Evolutionary conservation across 805 yeast species (phyloP), one percentile per base, ranked within the genome.

Genomic region (Wickerhamiella galacta): DNA sequence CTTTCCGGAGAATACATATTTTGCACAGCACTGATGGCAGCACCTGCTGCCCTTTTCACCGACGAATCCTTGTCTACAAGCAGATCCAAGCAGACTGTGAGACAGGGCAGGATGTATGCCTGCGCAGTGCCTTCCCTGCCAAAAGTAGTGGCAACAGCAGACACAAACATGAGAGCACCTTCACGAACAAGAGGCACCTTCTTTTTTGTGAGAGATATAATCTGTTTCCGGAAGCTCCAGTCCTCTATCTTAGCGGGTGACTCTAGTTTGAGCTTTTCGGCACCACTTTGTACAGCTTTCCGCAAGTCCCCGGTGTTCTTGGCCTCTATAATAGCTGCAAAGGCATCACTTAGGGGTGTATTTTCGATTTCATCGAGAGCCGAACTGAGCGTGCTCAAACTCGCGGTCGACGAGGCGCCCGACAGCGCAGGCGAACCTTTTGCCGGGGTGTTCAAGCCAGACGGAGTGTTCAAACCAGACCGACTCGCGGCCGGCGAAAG

Each of bases 11-110:
- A 83, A 60, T 68, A 77, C 40, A 70, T 58, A 6, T 74, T 75
- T 45, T 72, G 68, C 25, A 83, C 57, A 12, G 81, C 57, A 47
- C 79, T 90, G 27, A 72, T 58, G 8, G 93, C 75, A 28, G 70
- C 60, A 53, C 75, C 81, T n/a, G 93, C 93, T 24, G 92, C 76
- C 51, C 92, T 72, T 53, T 73, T 72, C 28, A 87, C 90, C 31
- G 74, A 68, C 52, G 70, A 75, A 48, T 87, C 96, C 57, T 87
- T 90, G 48, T 90, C 96, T 31, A 87, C 72, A 36, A 71, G 63
- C 25, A 72, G 60, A 48, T 83, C 94, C 32, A 75, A 68, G 11
- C 80, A 75, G 3, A 66, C 48, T 4, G 70, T 61, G 38, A 83
- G 60, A 25, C 77, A 65, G 34, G 69, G 73, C 21, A 75, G 54